Conservation (phyloP, 2,329 filamentous ascomycete species). For the Lasiodiplodia hormozganensis region DNA sequence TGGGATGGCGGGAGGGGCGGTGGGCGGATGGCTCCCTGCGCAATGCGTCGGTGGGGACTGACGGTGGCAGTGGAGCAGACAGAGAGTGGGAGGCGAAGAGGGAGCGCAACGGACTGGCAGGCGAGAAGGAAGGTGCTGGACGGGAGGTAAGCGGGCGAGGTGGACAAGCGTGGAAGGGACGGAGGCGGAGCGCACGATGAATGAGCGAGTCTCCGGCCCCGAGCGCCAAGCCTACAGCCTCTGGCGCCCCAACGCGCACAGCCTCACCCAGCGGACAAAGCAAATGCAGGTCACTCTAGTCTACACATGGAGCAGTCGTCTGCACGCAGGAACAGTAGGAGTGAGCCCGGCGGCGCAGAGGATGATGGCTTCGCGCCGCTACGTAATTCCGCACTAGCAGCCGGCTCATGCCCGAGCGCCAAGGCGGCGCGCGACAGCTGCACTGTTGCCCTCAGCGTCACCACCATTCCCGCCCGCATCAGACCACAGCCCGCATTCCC, state of each 20-base stretch:
- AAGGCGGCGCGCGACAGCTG: constrained; percentile 15
- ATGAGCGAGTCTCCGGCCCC: constrained; percentile 5
- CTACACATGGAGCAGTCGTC: background rate
- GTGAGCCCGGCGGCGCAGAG: background rate
- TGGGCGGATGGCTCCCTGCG: constrained; percentile 17
- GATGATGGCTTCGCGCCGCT: background rate
- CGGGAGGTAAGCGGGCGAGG: background rate
- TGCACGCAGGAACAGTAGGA: background rate
- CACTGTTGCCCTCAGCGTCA: constrained; percentile 22
- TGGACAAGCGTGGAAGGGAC: constrained; percentile 10
- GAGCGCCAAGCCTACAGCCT: constrained; percentile 12
- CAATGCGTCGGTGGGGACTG: constrained; percentile 18
- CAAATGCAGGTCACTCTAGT: background rate
- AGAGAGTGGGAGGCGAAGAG: constrained; percentile 2
- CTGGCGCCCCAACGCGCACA: background rate
- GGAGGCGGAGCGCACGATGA: constrained; percentile 12
- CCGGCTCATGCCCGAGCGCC: background rate
- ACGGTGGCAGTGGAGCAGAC: constrained; percentile 2
- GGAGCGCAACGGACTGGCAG: background rate
- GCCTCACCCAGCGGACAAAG: background rate
- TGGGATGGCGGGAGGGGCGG: constrained; percentile 20
- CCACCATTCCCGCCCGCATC: constrained; percentile 3
- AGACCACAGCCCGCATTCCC: constrained; percentile 10
- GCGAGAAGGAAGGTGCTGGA: background rate
- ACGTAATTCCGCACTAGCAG: background rate